phyloP scores from a whole-genome alignment of 2,329 filamentous ascomycete genomes.

The Fonsecaea nubica region DNA sequence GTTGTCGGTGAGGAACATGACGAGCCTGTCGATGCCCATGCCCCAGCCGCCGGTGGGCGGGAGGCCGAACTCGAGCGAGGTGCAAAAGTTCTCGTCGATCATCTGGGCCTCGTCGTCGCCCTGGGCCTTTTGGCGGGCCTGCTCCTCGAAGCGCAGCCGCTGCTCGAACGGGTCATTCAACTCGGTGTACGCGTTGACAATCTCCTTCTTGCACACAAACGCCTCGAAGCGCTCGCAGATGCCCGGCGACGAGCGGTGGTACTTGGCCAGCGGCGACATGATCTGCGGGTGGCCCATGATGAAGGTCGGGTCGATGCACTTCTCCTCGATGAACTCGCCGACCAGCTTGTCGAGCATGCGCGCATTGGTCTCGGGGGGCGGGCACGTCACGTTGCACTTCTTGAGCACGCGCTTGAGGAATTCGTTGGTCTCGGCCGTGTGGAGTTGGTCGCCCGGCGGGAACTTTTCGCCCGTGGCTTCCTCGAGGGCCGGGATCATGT shows the following conservation, averaged over 20 bases:
- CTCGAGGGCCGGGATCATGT: slow-evolving; percentile 95
- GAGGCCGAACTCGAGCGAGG: slow-evolving; percentile 84
- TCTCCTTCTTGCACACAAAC: slow-evolving; percentile 97
- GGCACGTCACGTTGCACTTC: slow-evolving; percentile 90
- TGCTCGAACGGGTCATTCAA: slow-evolving; percentile 97
- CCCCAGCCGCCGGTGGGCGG: slow-evolving; percentile 96
- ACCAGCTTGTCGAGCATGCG: slow-evolving; percentile 96
- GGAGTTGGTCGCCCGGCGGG: slow-evolving; percentile 84
- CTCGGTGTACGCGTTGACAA: slow-evolving; percentile 96
- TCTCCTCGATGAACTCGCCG: slow-evolving; percentile 93
- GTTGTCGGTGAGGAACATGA: slow-evolving; percentile 96
- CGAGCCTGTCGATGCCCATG: slow-evolving; percentile 91
- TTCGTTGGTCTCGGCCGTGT: slow-evolving; percentile 85
- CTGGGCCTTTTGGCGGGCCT: slow-evolving; percentile 92
- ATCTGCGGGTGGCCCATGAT: slow-evolving; percentile 83
- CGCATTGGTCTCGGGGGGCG: slow-evolving; percentile 87
- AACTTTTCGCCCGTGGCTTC: slow-evolving; percentile 91
- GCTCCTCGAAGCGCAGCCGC: slow-evolving; percentile 88
- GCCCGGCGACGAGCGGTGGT: slow-evolving; percentile 79
- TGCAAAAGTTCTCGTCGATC: slow-evolving; percentile 94
- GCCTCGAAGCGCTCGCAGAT: slow-evolving; percentile 97
- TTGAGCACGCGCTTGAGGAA: slow-evolving; percentile 84
- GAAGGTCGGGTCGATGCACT: slow-evolving; percentile 90
- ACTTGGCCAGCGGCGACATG: slow-evolving; percentile 97
- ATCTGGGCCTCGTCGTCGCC: slow-evolving; percentile 97